A percentile compares a stretch with the other conserved stretches of the same genome.
Conservation (phyloP, 371 early-diverging fungal species). For the Syncephalastrum contaminatum region DNA sequence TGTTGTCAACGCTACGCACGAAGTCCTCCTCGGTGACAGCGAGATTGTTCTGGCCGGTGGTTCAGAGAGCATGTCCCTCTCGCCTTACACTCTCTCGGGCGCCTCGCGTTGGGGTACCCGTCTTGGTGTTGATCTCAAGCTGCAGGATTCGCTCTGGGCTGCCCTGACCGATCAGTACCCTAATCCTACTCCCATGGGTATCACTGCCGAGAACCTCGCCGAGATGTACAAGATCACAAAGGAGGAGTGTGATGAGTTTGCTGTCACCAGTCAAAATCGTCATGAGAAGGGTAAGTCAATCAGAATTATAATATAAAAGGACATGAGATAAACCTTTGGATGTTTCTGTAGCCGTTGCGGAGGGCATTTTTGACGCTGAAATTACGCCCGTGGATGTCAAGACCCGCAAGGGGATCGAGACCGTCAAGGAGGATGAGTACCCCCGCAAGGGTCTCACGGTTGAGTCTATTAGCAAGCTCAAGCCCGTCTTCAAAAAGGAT, state of each 20-base stretch:
- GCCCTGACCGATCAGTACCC: constrained; percentile 90
- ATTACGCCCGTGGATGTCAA: constrained; percentile 88
- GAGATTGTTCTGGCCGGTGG: constrained; percentile 91
- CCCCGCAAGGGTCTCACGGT: constrained; percentile 83
- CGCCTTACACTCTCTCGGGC: constrained; percentile 82
- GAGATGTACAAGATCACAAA: constrained; percentile 81
- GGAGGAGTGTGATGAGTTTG: constrained; percentile 86
- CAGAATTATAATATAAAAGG: too few species aligned
- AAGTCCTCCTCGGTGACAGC: constrained; percentile 82
- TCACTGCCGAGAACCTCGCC: constrained; percentile 96
- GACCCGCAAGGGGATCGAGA: constrained; percentile 66
- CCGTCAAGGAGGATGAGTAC: constrained; percentile 84
- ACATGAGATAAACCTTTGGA: not conserved
- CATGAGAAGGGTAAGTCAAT: constrained; percentile 70
- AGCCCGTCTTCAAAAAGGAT: constrained; percentile 88
- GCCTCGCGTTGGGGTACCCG: constrained; percentile 79
- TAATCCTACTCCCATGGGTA: constrained; percentile 87
- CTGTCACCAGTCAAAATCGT: constrained; percentile 81
- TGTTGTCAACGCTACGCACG: constrained; percentile 90
- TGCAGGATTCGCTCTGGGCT: constrained; percentile 87
- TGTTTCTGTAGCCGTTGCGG: constrained; percentile 33
- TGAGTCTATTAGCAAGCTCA: constrained; percentile 77
- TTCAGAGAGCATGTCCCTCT: constrained; percentile 91
- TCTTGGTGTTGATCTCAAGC: constrained; percentile 84
- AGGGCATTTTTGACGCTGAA: constrained; percentile 81